phyloP scores from a whole-genome alignment of 495 filamentous ascomycete genomes.

The Penicillium desertorum region DNA sequence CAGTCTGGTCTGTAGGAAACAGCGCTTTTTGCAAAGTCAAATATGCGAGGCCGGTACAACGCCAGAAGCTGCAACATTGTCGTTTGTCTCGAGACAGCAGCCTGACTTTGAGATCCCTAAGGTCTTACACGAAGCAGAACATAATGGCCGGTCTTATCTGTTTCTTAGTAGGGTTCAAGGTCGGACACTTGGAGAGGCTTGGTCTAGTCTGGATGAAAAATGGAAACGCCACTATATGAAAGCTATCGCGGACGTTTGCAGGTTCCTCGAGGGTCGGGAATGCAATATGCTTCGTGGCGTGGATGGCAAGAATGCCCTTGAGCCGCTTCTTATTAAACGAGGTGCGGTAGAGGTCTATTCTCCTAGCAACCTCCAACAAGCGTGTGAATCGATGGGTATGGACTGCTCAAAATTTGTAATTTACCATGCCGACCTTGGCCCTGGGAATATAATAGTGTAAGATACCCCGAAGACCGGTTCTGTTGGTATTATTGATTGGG shows the following conservation, averaged over 20 bases:
- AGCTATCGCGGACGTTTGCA: background rate
- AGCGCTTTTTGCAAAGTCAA: constrained; percentile 1
- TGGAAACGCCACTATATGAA: background rate
- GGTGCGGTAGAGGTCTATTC: background rate
- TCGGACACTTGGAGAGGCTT: background rate
- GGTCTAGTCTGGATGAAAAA: background rate
- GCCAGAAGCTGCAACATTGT: background rate
- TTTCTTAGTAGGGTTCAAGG: background rate
- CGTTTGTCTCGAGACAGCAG: background rate
- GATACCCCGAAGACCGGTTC: background rate
- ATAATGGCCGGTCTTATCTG: background rate
- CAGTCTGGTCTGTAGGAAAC: constrained; percentile 5
- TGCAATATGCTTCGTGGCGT: background rate
- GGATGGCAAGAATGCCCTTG: background rate
- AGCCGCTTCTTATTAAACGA: background rate
- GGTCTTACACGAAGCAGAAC: background rate
- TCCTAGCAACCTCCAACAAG: background rate
- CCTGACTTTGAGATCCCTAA: background rate
- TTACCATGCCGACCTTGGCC: constrained; percentile 2
- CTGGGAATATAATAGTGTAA: constrained; percentile 1
- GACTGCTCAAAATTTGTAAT: background rate
- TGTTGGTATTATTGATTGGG: too few species aligned
- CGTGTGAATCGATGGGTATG: background rate
- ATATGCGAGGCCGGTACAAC: background rate
- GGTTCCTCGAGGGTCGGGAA: background rate